Base-by-base conservation (phyloP, 805 yeast species). In the Teunomyces cretensis region DNA sequence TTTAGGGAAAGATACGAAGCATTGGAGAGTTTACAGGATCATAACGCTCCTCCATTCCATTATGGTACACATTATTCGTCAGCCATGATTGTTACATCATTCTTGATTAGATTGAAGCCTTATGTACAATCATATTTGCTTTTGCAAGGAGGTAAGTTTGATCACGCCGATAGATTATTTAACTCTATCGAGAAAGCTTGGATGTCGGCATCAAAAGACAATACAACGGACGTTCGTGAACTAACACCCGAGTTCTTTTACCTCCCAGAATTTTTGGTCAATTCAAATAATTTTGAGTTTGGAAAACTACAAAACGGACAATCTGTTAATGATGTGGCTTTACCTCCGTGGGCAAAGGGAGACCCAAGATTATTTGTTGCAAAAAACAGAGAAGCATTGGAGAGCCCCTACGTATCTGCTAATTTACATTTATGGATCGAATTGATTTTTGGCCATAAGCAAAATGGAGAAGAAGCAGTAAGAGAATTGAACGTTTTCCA, bases 31-130 rank as follows among this genome's bases (percentile, higher is more conserved):
- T 67, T 89, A 45, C 55, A 76, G 13, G 90, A 85, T 50, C 70
- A 64, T 0, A 47, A 54, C 15, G 71, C 88, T 0, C 89, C 90
- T 0, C 87, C 96, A 0, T 89, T 89, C 62, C 96, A 89, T 60
- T 89, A 89, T 57, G 97, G 97, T 2, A 90, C 97, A 0, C 97
- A 89, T 61, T 89, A 89, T 59, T 88, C 96, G 0, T 87, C 96
- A 0, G 95, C 96, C 0, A 90, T 89, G 97, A 88, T 89, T 57
- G 96, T 88, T 2, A 77, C 95, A 0, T 85, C 94, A 0, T 89
- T 78, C 54, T 62, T 89, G 51, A 87, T 89, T 31, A 71, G 97
- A 40, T 54, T 89, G 19, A 78, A 83, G 50, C 97, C 97, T 0
- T 87, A 81, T 63, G 92, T 86, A 2, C 87, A 86, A 43, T 84